These are phyloP conservation scores for Kodamaea arcana DNA, from an alignment of 1,139 yeast species.

Conservation along the genomic window DNA sequence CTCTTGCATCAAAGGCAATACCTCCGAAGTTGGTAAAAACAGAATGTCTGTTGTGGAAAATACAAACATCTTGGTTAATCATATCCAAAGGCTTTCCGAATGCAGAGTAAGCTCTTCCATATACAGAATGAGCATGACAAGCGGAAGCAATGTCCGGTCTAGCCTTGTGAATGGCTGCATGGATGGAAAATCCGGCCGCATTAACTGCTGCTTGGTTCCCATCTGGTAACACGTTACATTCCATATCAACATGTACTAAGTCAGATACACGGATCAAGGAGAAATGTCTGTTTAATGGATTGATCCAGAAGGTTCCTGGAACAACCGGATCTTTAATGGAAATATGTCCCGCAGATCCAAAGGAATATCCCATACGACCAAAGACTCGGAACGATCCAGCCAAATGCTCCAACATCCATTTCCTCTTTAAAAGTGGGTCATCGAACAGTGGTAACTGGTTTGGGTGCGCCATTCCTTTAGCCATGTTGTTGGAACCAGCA, in stretches of 20 bases:
- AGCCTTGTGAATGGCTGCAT: conserved; percentile 69
- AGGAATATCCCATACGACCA: conserved; percentile 69
- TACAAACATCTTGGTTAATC: conserved; percentile 76
- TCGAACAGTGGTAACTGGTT: conserved; percentile 48
- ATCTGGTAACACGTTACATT: conserved; percentile 62
- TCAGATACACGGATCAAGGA: conserved; percentile 66
- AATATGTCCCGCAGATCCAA: conserved; percentile 80
- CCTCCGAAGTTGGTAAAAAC: conserved; percentile 76
- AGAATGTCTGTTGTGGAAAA: conserved; percentile 60
- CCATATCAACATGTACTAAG: conserved; percentile 71
- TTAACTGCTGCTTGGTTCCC: conserved; percentile 66
- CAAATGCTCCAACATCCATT: conserved; percentile 68
- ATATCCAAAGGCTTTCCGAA: conserved; percentile 71
- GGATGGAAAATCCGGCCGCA: conserved; percentile 80
- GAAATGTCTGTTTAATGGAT: conserved; percentile 72
- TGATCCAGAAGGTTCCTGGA: conserved; percentile 72
- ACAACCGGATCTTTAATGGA: conserved; percentile 75
- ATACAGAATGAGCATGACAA: conserved; percentile 72
- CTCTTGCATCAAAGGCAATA: conserved; percentile 70
- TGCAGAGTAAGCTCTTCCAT: conserved; percentile 73
- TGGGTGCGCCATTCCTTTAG: conserved; percentile 48
- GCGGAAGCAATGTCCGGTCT: conserved; percentile 81
- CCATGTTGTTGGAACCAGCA: conserved; percentile 47
- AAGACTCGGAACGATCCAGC: conserved; percentile 81
- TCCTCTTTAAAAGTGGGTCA: conserved; percentile 49